A percentile compares a stretch with the other conserved stretches of the same genome.
Conservation (phyloP, 164 flowering plant genomes). For the Chimonanthus salicifolius region DNA sequence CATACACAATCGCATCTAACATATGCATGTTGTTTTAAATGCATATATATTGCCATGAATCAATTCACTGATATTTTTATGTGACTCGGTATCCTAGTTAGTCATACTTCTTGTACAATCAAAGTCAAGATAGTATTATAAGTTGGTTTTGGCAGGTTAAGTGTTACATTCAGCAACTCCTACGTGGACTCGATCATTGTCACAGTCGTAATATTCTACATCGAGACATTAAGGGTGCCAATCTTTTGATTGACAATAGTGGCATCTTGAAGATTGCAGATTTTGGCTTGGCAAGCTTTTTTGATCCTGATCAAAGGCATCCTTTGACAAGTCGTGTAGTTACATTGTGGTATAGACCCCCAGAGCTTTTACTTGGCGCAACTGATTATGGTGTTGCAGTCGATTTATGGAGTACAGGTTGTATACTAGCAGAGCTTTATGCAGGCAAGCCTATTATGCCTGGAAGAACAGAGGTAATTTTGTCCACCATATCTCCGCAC, state of each 20-base stretch:
- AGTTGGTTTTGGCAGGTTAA: constrained; percentile 54
- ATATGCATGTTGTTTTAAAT: too few relatives aligned
- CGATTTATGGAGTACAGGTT: constrained; percentile 97
- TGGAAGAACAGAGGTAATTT: constrained; percentile 89
- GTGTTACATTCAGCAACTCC: constrained; percentile 91
- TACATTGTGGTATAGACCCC: constrained; percentile 97
- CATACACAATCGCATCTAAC: too few relatives aligned
- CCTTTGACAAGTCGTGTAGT: constrained; percentile 95
- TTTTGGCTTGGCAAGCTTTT: constrained; percentile 90
- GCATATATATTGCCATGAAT: too few relatives aligned
- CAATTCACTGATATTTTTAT: too few relatives aligned
- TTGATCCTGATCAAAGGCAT: constrained; percentile 64
- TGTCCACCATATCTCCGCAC: background rate
- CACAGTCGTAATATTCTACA: constrained; percentile 82
- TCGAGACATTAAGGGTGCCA: constrained; percentile 97
- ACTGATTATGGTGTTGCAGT: constrained; percentile 83
- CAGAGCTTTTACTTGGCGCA: constrained; percentile 94
- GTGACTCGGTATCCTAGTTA: too few relatives aligned
- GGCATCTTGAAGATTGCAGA: constrained; percentile 92
- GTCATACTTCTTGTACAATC: too few relatives aligned
- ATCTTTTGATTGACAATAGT: constrained; percentile 85
- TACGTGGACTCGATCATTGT: constrained; percentile 91
- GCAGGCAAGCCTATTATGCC: constrained; percentile 99
- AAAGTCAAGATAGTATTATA: background rate
- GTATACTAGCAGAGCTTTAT: constrained; percentile 94